Conservation (phyloP, 441 rosid genomes). For the Jatropha podagrica region DNA sequence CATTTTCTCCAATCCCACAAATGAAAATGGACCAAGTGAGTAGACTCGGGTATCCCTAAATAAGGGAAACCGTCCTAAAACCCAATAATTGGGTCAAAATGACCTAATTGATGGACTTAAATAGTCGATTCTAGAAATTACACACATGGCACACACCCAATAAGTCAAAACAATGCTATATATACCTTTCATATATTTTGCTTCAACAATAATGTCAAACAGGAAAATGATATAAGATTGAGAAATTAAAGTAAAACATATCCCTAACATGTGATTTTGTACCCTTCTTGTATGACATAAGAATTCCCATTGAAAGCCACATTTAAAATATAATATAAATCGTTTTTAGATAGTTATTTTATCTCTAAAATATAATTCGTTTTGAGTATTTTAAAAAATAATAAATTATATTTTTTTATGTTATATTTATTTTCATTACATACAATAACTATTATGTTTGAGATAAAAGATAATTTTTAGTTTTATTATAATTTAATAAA, state of each 20-base stretch:
- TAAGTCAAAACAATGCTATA: constrained; percentile 20
- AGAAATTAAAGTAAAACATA: constrained; percentile 31
- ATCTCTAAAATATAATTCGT: too few species aligned
- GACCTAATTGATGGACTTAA: constrained; percentile 14
- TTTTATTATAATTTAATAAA: too few species aligned
- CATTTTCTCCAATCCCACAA: not conserved
- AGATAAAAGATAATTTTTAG: too few species aligned
- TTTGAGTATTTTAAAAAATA: too few species aligned
- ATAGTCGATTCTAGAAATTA: not conserved
- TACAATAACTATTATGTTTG: too few species aligned
- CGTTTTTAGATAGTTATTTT: too few species aligned
- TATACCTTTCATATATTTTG: not conserved
- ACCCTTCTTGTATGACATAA: constrained; percentile 35
- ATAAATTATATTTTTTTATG: too few species aligned
- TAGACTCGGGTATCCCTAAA: constrained; percentile 8
- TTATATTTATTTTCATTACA: too few species aligned
- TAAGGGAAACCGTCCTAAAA: constrained; percentile 23
- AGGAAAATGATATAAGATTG: not conserved
- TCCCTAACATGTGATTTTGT: constrained; percentile 41
- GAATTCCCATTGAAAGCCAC: constrained; percentile 16
- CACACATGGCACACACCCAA: constrained; percentile 1
- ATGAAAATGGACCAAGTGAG: constrained; percentile 1
- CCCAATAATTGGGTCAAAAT: constrained; percentile 27
- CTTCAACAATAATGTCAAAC: constrained; percentile 20
- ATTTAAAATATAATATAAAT: too few species aligned